These are phyloP conservation scores for Trichophyton equinum DNA, from an alignment of 2,329 filamentous ascomycete species.

Conservation along the genomic window DNA sequence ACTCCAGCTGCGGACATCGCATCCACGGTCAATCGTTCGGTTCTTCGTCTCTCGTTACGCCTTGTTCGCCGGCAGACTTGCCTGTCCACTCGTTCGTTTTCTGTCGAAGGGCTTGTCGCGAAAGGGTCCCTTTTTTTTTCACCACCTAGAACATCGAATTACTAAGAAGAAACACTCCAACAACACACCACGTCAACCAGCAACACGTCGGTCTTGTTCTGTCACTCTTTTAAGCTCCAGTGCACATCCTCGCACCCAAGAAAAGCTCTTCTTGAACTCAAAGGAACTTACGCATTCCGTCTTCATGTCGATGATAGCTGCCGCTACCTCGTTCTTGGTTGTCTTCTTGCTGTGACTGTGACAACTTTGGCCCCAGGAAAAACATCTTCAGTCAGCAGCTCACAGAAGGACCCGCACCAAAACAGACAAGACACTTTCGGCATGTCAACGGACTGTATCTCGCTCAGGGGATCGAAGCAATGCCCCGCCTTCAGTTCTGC, in stretches of 20 bases:
- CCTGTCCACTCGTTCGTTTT: conserved; percentile 1
- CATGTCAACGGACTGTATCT: conserved; percentile 44
- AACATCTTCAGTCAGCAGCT: background rate
- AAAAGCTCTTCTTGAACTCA: background rate
- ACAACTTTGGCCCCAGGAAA: background rate
- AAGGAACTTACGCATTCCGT: background rate
- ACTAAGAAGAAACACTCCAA: background rate
- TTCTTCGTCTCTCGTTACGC: conserved; percentile 1
- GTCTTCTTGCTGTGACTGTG: background rate
- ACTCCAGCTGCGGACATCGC: background rate
- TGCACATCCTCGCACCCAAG: background rate
- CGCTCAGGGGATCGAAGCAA: conserved; percentile 54
- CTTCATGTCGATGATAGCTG: background rate
- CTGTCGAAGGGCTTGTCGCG: background rate
- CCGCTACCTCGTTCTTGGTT: background rate
- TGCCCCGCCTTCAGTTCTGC: conserved; percentile 62
- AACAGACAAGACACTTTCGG: conserved; percentile 5
- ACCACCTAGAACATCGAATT: background rate
- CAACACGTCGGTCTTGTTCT: background rate
- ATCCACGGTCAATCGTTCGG: background rate
- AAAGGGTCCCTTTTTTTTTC: background rate
- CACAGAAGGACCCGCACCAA: background rate
- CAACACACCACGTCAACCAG: background rate
- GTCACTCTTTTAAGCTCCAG: background rate
- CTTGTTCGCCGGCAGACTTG: background rate